Conservation (phyloP, 495 filamentous ascomycete species). For the Peziza echinospora region DNA sequence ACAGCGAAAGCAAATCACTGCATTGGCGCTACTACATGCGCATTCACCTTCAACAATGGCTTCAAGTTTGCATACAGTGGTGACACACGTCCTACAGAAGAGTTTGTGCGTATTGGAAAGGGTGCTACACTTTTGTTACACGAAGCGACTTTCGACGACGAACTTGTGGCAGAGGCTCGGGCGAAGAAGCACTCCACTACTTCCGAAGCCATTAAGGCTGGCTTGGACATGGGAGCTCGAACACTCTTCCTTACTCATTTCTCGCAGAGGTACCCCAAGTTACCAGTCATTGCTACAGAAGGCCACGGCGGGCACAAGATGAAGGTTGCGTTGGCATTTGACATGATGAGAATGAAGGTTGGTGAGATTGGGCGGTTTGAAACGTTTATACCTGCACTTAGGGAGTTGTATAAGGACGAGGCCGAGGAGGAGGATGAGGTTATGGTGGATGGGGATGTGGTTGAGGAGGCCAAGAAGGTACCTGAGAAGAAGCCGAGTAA, state of each 20-base stretch:
- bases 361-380: constrained; percentile 60
- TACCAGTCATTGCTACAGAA: constrained; percentile 32
- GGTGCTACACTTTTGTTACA: constrained; percentile 70
- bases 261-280: constrained; percentile 82
- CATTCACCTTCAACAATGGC: constrained; percentile 50
- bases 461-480: constrained; percentile 8
- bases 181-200: constrained; percentile 84
- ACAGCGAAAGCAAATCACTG: constrained; percentile 56
- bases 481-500: not conserved
- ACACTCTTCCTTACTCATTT: constrained; percentile 78
- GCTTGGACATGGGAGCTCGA: constrained; percentile 50
- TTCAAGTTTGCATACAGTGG: constrained; percentile 86
- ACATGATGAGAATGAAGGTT: constrained; percentile 67
- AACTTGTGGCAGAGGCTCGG: constrained; percentile 48
- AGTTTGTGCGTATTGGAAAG: constrained; percentile 47
- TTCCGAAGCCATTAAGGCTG: constrained; percentile 61
- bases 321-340: constrained; percentile 62
- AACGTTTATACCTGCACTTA: constrained; percentile 47
- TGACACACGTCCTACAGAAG: constrained; percentile 58
- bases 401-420: constrained; percentile 36
- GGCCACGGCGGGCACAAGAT: constrained; percentile 19
- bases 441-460: constrained; percentile 9
- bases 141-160: constrained; percentile 88
- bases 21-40: constrained; percentile 48
- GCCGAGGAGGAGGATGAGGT: constrained; percentile 6